These are phyloP conservation scores for Nicotiana obtusifolia DNA, from an alignment of 257 asterid species.

Conservation along the genomic window DNA sequence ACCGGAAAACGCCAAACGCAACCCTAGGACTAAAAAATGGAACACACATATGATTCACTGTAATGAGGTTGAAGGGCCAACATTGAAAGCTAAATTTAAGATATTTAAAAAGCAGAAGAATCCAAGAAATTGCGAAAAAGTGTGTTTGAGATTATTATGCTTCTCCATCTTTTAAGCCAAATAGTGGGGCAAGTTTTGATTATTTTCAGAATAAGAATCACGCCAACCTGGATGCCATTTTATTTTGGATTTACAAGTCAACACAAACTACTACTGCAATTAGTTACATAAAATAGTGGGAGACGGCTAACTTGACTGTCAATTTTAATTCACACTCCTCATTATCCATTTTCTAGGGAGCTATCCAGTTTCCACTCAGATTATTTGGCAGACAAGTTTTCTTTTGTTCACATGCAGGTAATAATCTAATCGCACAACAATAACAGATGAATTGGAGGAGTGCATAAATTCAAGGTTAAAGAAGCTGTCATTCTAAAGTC, in stretches of 20 bases:
- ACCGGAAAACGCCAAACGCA: conserved; percentile 13
- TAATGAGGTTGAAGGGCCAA: background rate
- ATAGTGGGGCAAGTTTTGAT: background rate
- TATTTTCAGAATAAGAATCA: background rate
- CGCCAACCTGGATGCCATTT: background rate
- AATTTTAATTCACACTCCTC: background rate
- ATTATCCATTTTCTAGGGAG: background rate
- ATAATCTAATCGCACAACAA: background rate
- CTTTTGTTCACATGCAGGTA: conserved; percentile 5
- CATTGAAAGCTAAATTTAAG: background rate
- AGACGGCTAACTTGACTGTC: background rate
- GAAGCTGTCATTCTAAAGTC: background rate
- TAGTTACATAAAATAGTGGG: background rate
- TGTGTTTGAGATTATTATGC: background rate
- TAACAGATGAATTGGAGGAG: background rate
- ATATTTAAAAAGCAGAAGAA: background rate
- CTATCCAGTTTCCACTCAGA: background rate
- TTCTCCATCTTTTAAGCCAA: background rate
- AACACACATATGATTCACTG: too few species aligned
- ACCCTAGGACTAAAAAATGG: background rate
- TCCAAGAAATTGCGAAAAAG: background rate
- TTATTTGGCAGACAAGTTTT: background rate
- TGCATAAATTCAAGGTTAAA: background rate
- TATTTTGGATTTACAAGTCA: background rate
- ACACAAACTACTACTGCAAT: background rate